Base-by-base conservation (phyloP, 2,329 filamentous ascomycete species). In the Colletotrichum cordylinicola region DNA sequence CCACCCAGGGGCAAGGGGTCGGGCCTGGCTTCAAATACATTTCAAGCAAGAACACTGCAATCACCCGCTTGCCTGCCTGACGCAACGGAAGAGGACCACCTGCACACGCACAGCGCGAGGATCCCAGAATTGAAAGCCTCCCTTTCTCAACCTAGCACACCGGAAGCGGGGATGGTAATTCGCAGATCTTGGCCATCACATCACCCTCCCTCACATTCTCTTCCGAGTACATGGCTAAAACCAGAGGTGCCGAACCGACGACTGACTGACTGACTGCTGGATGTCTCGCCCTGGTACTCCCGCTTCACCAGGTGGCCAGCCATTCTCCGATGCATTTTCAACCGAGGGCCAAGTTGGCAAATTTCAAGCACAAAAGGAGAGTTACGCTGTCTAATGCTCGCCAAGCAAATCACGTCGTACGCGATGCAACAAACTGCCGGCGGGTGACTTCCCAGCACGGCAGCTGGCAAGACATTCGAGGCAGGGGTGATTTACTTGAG, bases 351-450 rank as follows among this genome's bases (percentile, higher is more conserved):
- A 58, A 37, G 48, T 55, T 67, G 56, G 61, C 58, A 21, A 62
- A 62, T 35, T 35, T 35, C 16, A 52, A 56, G 24, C 58, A 61
- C 16, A 15, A 61, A 61, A 33, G 58, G 58, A 10, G 27, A 61
- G 58, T 31, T 27, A 15, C 61, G 18, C 24, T 39, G 18, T 43
- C 61, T 43, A 39, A 58, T 35, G 18, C 31, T 39, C 58, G 74
- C 74, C 74, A 69, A 76, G 70, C 21, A 48, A 27, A 69, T 64
- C 58, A 74, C 74, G 64, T 48, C 48, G 74, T 74, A 76, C 27
- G 74, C 74, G 48, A 76, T 76, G 74, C 74, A 74, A 76, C 74
- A 21, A 74, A 76, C 35, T 76, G 58, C 65, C 70, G 70, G 74
- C 70, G 70, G 74, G 65, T 67, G 65, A 76, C 48, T 76, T 64